Conservation (phyloP, 2,329 filamentous ascomycete species). For the Sporothrix luriei region DNA sequence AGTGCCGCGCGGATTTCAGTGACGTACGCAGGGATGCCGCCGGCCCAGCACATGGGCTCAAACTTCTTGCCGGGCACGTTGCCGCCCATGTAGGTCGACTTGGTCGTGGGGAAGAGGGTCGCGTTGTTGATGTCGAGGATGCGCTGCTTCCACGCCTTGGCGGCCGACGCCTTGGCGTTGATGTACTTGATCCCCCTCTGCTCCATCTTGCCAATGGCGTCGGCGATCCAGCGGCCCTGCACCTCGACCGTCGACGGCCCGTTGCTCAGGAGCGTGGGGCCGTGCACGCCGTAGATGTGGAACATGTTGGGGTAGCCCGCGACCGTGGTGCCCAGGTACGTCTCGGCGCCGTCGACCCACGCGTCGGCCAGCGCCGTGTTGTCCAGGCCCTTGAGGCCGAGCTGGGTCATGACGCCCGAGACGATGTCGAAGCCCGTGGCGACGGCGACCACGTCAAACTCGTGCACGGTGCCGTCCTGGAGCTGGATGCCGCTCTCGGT, state of each 20-base stretch:
- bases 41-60: constrained; percentile 56
- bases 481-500: constrained; percentile 48
- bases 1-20: constrained; percentile 43
- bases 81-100: constrained; percentile 59
- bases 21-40: constrained; percentile 46
- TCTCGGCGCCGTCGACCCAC: constrained; percentile 48
- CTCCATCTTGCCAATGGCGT: constrained; percentile 54
- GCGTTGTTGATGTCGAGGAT: constrained; percentile 75
- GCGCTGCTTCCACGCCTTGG: constrained; percentile 85
- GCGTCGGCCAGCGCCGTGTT: constrained; percentile 47
- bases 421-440: constrained; percentile 51
- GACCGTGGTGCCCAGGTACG: constrained; percentile 51
- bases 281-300: constrained; percentile 59
- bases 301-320: constrained; percentile 56
- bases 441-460: constrained; percentile 50
- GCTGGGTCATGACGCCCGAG: constrained; percentile 47
- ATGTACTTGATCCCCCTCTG: constrained; percentile 50
- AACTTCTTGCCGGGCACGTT: constrained; percentile 57
- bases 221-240: constrained; percentile 60
- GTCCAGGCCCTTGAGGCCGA: constrained; percentile 49
- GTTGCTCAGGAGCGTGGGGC: constrained; percentile 58
- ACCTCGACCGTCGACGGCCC: constrained; percentile 58
- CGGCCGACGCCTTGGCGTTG: constrained; percentile 77
- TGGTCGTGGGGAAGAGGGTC: constrained; percentile 53
- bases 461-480: constrained; percentile 47